A percentile compares a stretch with the other conserved stretches of the same genome.
These are phyloP conservation scores for Fusarium tanahbumbuense DNA, from an alignment of 2,329 filamentous ascomycete genomes.

Conservation along the genomic window DNA sequence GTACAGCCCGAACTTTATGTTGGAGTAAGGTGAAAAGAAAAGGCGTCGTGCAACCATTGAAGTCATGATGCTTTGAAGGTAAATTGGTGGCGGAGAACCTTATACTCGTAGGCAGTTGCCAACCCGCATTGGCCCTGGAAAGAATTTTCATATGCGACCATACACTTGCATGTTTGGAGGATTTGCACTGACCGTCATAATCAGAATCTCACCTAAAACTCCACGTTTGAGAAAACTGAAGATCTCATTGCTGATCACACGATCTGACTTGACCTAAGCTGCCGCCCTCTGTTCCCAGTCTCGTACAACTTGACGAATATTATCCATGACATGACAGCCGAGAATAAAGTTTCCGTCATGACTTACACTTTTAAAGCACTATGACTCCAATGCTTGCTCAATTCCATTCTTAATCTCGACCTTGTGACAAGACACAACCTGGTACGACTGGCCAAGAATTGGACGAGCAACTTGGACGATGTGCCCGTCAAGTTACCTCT, in stretches of 20 bases:
- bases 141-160: not conserved
- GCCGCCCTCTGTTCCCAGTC: not conserved
- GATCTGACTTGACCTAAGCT: not conserved
- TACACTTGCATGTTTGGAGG: not conserved
- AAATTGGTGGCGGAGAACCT: not conserved
- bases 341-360: too few species aligned
- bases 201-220: not conserved
- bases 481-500: too few species aligned
- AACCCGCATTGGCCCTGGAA: not conserved
- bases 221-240: not conserved
- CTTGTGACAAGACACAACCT: too few species aligned
- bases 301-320: too few species aligned
- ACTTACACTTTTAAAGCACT: too few species aligned
- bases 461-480: too few species aligned
- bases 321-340: too few species aligned
- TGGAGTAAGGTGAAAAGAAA: not conserved
- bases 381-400: too few species aligned
- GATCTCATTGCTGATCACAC: not conserved
- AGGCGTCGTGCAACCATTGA: not conserved
- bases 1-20: not conserved
- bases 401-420: too few species aligned
- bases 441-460: too few species aligned
- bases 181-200: not conserved
- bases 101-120: not conserved
- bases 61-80: not conserved